Base-by-base conservation (phyloP, 345 rosid species). In the Eucalyptus dawsonii region DNA sequence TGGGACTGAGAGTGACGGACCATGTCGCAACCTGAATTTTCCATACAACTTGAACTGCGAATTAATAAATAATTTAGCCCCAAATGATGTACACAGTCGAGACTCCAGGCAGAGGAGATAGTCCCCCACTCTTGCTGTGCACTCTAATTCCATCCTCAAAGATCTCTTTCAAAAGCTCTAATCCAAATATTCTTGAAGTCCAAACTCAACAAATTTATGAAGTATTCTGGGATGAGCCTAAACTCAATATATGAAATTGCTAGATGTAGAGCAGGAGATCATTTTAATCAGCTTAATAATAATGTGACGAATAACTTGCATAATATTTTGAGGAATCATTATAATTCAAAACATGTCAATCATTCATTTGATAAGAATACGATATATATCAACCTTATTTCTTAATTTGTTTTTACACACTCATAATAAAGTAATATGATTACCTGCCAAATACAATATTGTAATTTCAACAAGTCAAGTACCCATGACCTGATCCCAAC, bases 181-280 rank as follows among this genome's bases (percentile, higher is more conserved):
- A n/a, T 65, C 76, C 31, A n/a, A 65, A 14, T 14, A n/a, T n/a
- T n/a, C 19, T 0, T 7, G 3, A n/a, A n/a, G 31, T n/a, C 76
- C 37, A 7, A 65, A 65, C 76, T 65, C 11, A 6, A n/a, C 16
- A n/a, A n/a, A 65, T 65, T 14, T 65, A 7, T 14, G n/a, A 65
- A 14, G 0, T n/a, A n/a, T n/a, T 65, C 0, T n/a, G 0, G 5
- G 5, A n/a, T 65, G 40, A 65, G 9, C 10, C 5, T 65, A 4
- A 14, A n/a, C 37, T n/a, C 5, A n/a, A 6, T n/a, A n/a, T 14
- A 65, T 65, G 2, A 65, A 29, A 65, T 29, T 0, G 4, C 5
- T 65, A 65, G 37, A 29, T n/a, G 9, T 65, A 4, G 16, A 14
- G 31, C 1, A 14, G 1, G 17, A 29, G 3, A 65, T 29, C 72